These are phyloP conservation scores for Euphorbia peplus DNA, from an alignment of 345 rosid species.

Conservation along the genomic window DNA sequence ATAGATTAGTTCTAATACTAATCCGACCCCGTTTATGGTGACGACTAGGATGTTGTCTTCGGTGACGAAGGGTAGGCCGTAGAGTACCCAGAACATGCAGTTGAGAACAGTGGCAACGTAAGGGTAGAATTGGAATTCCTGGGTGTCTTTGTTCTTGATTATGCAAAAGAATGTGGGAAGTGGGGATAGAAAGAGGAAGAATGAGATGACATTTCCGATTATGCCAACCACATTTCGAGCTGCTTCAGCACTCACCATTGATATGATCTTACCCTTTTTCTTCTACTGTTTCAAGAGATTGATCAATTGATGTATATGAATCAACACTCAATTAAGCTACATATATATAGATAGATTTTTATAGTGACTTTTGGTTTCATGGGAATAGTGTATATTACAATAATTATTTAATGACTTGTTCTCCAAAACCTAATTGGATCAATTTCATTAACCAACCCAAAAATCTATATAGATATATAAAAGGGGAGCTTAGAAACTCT, in stretches of 20 bases:
- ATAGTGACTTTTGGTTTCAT: background rate
- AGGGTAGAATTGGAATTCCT: conserved; percentile 28
- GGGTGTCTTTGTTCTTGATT: conserved; percentile 23
- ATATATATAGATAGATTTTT: background rate
- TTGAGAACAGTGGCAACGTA: conserved; percentile 20
- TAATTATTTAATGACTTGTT: too few relatives aligned
- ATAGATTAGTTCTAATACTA: conserved; percentile 17
- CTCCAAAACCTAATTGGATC: too few relatives aligned
- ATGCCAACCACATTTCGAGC: background rate
- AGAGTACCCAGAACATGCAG: conserved; percentile 26
- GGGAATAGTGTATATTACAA: background rate
- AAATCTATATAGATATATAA: too few relatives aligned
- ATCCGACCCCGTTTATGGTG: conserved; percentile 21
- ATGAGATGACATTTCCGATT: conserved; percentile 52
- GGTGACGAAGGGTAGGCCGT: conserved; percentile 19
- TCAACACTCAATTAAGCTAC: background rate
- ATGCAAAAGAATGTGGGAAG: conserved; percentile 25
- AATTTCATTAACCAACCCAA: too few relatives aligned
- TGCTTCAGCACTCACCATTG: conserved; percentile 1
- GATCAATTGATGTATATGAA: background rate
- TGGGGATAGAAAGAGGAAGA: conserved; percentile 42
- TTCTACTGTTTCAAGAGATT: background rate
- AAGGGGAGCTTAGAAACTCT: too few relatives aligned
- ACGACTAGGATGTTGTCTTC: conserved; percentile 18
- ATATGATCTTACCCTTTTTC: too few relatives aligned